A percentile compares a stretch with the other conserved stretches of the same genome.
These are phyloP conservation scores for Colletotrichum sublineola DNA, from an alignment of 2,329 filamentous ascomycete species.

Conservation along the genomic window DNA sequence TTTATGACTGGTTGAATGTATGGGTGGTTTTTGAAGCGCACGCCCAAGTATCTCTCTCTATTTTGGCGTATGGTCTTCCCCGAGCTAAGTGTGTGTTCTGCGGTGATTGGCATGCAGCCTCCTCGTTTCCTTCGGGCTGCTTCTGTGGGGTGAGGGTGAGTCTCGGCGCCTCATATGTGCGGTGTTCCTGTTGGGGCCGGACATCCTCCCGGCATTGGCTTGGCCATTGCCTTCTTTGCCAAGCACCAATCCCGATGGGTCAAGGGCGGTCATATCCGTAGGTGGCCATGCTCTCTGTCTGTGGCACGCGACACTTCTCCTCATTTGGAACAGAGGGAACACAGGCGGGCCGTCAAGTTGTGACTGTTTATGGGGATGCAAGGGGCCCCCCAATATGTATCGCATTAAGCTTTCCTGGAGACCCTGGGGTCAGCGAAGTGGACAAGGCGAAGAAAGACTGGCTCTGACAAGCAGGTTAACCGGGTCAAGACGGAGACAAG, in stretches of 20 bases:
- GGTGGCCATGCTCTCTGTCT: constrained; percentile 16
- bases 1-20: neutral
- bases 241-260: neutral
- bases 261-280: constrained; percentile 29
- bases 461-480: neutral
- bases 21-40: neutral
- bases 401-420: constrained; percentile 39
- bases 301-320: constrained; percentile 34
- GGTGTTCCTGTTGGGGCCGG: constrained; percentile 12
- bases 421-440: constrained; percentile 19
- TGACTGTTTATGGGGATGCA: neutral
- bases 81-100: neutral
- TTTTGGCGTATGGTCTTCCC: neutral
- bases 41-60: neutral
- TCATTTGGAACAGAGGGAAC: neutral
- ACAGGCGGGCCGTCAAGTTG: neutral
- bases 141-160: neutral
- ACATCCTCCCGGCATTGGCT: constrained; percentile 6
- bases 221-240: neutral
- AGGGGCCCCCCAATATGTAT: neutral
- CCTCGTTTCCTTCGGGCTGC: neutral
- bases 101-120: neutral
- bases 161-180: constrained; percentile 18
- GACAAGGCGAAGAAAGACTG: neutral
- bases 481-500: neutral